Base-by-base conservation (phyloP, 305 asterid genomes). In the Rubia balearica region DNA sequence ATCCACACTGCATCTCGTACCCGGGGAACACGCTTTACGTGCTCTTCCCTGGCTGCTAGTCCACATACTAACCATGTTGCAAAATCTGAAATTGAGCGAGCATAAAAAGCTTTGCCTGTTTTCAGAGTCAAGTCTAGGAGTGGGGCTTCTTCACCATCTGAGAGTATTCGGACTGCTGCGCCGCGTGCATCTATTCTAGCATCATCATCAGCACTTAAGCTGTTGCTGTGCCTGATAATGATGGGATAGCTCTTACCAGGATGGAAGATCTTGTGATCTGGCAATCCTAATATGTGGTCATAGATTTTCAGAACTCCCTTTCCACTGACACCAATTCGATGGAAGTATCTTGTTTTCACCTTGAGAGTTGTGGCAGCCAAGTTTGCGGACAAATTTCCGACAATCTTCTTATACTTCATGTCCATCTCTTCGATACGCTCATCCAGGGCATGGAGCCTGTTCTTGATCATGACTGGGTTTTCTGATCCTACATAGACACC, bases 131-230 rank as follows among this genome's bases (percentile, higher is more conserved):
- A 78, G 74, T 91, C 98, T 61, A 91, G 74, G 7, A 91, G n/a
- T 1, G 98, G 75, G 38, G 81, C 70, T 42, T 71, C 77, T 38
- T 41, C 45, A 74, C 80, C 79, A 16, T 83, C 81, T 5, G 90
- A 72, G 27, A 86, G 74, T 73, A 91, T 86, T 76, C 96, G 78
- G 30, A 91, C 69, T 22, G 98, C 85, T 51, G 98, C 98, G 7
- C 96, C 98, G 3, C 96, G 90, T 5, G 96, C 90, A 70, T 91
- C 98, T 1, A 88, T 74, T 72, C 96, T 86, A 41, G 96, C 98
- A 78, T 91, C 98, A 75, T 91, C 98, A 41, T 91, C 98, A 3
- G 96, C 92, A 53, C 96, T 91, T 81, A 91, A 88, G 75, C 96
- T 85, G 77, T 91, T 91, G 85, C 96, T 89, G 72, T 89, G 98